Evolutionary conservation across 164 flowering plant species (phyloP).

Genomic region (Pachysandra terminalis): DNA sequence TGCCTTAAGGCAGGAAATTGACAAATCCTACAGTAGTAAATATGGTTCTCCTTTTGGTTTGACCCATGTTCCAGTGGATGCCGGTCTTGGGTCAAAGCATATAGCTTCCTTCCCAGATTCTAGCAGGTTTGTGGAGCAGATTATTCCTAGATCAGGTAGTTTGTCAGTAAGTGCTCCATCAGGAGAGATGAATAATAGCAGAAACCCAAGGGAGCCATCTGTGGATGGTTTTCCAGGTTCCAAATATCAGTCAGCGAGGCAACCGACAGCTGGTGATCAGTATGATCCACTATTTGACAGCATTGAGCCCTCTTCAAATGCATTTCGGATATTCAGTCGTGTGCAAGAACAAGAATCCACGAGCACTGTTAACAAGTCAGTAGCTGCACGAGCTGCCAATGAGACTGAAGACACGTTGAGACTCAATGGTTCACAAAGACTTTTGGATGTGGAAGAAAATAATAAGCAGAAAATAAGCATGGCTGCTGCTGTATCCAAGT

Average conservation of each 20-base stretch:
- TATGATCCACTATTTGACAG: conserved; percentile 92
- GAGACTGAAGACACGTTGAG: conserved; percentile 33
- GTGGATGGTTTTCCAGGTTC: conserved; percentile 13
- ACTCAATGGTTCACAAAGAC: conserved; percentile 34
- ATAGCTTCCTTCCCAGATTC: conserved; percentile 34
- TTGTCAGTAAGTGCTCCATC: conserved; percentile 6
- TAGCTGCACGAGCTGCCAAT: conserved; percentile 9
- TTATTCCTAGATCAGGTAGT: conserved; percentile 27
- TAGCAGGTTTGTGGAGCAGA: conserved; percentile 22
- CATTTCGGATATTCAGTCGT: conserved; percentile 31
- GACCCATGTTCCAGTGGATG: conserved; percentile 29
- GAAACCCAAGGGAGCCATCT: not conserved
- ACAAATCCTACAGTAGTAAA: conserved; percentile 18
- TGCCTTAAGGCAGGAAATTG: conserved; percentile 33
- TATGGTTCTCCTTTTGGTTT: conserved; percentile 22
- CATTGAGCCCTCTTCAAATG: conserved; percentile 58
- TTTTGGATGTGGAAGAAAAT: conserved; percentile 43
- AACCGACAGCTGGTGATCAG: conserved; percentile 35
- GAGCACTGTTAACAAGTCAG: conserved; percentile 5
- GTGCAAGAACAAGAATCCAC: conserved; percentile 26
- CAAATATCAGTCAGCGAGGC: conserved; percentile 5
- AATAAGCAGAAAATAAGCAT: conserved; percentile 37
- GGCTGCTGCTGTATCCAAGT: conserved; percentile 28
- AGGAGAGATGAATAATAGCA: conserved; percentile 1
- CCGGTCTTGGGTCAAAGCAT: conserved; percentile 26